Percentiles rank a stretch among this genome's conserved stretches.
Conservation (phyloP, 1,284 basidiomycete genomes). For the Ustilago curta region DNA sequence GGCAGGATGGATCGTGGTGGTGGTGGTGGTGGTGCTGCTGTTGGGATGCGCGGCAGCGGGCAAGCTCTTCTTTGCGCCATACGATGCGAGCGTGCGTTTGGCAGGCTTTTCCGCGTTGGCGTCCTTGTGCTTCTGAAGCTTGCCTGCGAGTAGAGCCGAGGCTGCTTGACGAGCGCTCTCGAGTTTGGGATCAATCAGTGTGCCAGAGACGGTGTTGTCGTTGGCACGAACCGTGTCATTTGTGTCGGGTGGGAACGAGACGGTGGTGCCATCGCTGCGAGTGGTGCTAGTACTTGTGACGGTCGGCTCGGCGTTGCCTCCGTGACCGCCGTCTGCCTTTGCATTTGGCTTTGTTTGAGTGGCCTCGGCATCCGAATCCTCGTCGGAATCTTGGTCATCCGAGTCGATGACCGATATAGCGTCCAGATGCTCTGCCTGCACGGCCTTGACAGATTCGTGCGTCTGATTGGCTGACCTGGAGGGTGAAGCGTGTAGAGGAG, state of each 20-base stretch:
- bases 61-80: slow-evolving; percentile 53
- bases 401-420: slow-evolving; percentile 27
- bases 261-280: slow-evolving; percentile 23
- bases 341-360: background rate
- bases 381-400: slow-evolving; percentile 32
- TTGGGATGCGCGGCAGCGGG: slow-evolving; percentile 32
- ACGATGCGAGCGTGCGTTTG: slow-evolving; percentile 50
- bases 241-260: slow-evolving; percentile 20
- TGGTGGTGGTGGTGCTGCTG: slow-evolving; percentile 29
- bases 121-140: slow-evolving; percentile 36
- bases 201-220: slow-evolving; percentile 38
- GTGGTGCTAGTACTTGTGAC: slow-evolving; percentile 25
- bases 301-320: slow-evolving; percentile 11
- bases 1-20: slow-evolving; percentile 38
- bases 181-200: slow-evolving; percentile 28
- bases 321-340: background rate
- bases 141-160: slow-evolving; percentile 26
- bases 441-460: background rate
- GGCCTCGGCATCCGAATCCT: slow-evolving; percentile 15
- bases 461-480: slow-evolving; percentile 7
- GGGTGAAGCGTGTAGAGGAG: slow-evolving; percentile 26
- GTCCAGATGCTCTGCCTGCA: slow-evolving; percentile 2
- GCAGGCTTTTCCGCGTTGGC: slow-evolving; percentile 35
- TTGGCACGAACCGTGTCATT: slow-evolving; percentile 35
- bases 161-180: slow-evolving; percentile 40